Base-by-base conservation (phyloP, 345 rosid species). In the Hirschfeldia incana region DNA sequence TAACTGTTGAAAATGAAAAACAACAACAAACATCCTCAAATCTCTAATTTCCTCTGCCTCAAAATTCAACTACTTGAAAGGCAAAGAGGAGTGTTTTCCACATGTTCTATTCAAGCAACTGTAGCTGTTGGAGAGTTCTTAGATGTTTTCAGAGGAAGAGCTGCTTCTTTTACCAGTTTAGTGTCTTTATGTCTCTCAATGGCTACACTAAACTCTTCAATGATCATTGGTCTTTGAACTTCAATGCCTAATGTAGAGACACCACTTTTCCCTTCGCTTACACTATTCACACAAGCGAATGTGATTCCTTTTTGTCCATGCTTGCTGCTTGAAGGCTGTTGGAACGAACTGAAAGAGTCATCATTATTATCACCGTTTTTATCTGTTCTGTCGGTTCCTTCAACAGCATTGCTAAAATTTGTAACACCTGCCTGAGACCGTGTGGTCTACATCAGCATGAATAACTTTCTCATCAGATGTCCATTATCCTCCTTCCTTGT, bases 271-370 rank as follows among this genome's bases (percentile, higher is more conserved):
- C 79, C 89, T 84, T 92, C 97, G 74, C 92, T 86, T 37, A 37
- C 44, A 3, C 44, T 37, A 73, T 92, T 94, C 36, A 89, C 63
- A 81, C 98, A 94, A 6, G 94, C 96, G 81, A 94, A 94, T 34
- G 97, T 91, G 76, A 94, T 78, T 69, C 98, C 98, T 78, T 85
- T 89, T 76, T 92, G 13, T 94, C 98, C 98, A 94, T 94, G 76
- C 77, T 83, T 15, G 98, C 72, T 91, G 80, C 94, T 95, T 64
- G 99, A 93, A 84, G 89, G 98, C 85, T 93, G 99, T 64, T 87
- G 92, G 80, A 95, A 95, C 55, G 99, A 91, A 79, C 86, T 93
- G 85, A 95, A 73, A 5, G 83, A 73, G 3, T 85, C 44, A 28
- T 28, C 2, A 33, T 59, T 65, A 39, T 83, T 83, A 59, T 86